Evolutionary conservation across 345 rosid species (phyloP).

Genomic region (Bretschneidera sinensis): DNA sequence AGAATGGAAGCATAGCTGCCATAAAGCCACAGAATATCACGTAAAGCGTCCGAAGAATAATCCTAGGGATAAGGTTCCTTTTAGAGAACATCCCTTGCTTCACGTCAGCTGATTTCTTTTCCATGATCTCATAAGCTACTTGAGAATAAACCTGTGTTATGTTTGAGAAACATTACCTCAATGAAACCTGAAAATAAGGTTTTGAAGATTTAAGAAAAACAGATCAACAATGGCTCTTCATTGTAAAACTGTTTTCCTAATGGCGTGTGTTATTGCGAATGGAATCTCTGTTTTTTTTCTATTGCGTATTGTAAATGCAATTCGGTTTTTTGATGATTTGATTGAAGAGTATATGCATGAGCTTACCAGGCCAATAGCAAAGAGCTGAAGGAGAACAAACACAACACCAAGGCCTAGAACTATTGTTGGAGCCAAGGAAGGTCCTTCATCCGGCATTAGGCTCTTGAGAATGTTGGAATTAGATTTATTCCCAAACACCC

Average conservation of each 20-base stretch:
- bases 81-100: slow-evolving; percentile 77
- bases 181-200: background rate
- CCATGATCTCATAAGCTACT: slow-evolving; percentile 97
- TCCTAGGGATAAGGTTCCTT: slow-evolving; percentile 72
- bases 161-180: slow-evolving; percentile 2
- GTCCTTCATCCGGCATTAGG: slow-evolving; percentile 76
- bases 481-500: slow-evolving; percentile 70
- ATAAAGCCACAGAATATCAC: slow-evolving; percentile 77
- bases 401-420: slow-evolving; percentile 73
- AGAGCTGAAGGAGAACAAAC: slow-evolving; percentile 82
- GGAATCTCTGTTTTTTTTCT: too few species aligned
- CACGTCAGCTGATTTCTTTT: slow-evolving; percentile 68
- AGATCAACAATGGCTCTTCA: background rate
- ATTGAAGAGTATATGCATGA: too few species aligned
- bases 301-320: too few species aligned
- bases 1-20: slow-evolving; percentile 96
- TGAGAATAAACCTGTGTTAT: slow-evolving; percentile 82
- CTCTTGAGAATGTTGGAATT: slow-evolving; percentile 83
- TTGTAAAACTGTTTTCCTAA: background rate
- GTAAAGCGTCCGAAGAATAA: slow-evolving; percentile 64
- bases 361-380: slow-evolving; percentile 90
- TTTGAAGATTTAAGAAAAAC: background rate
- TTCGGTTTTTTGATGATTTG: too few species aligned
- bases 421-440: slow-evolving; percentile 68
- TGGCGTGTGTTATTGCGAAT: too few species aligned